A percentile compares a stretch with the other conserved stretches of the same genome.
Conservation (phyloP, 169 alveolate genomes). For the Cystoisospora suis region DNA sequence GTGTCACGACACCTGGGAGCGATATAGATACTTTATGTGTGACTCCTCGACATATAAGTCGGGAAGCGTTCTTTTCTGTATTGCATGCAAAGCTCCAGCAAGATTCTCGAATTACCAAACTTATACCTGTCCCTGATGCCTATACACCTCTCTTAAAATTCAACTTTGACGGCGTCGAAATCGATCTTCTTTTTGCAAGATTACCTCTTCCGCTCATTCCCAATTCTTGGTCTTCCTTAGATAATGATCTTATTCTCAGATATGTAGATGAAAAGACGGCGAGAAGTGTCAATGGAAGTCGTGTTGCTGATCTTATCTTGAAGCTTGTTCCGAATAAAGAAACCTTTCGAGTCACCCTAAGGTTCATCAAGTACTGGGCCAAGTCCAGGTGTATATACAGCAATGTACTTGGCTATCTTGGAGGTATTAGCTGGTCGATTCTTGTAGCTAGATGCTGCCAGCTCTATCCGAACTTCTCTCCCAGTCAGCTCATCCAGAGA, state of each 20-base stretch:
- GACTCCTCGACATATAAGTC: constrained; percentile 93
- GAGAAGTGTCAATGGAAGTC: constrained; percentile 91
- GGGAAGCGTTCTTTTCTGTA: constrained; percentile 92
- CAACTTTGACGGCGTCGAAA: constrained; percentile 91
- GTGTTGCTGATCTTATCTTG: constrained; percentile 95
- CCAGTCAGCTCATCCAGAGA: constrained; percentile 90
- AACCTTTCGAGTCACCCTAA: constrained; percentile 91
- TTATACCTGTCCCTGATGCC: constrained; percentile 95
- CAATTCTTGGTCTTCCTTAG: constrained; percentile 84
- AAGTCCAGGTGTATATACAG: constrained; percentile 96
- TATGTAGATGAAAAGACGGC: constrained; percentile 90
- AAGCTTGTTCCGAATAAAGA: constrained; percentile 92
- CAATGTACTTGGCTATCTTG: constrained; percentile 96
- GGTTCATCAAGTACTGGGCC: constrained; percentile 98
- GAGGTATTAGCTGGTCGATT: constrained; percentile 99
- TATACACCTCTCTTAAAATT: constrained; percentile 96
- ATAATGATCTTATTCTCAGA: constrained; percentile 79
- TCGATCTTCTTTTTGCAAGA: constrained; percentile 96
- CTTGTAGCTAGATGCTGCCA: constrained; percentile 97
- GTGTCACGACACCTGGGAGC: constrained; percentile 96
- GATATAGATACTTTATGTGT: constrained; percentile 98
- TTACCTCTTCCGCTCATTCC: constrained; percentile 88
- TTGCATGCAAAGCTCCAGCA: constrained; percentile 88
- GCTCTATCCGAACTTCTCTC: constrained; percentile 91
- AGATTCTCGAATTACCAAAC: constrained; percentile 89